Percentiles rank a stretch among this genome's conserved stretches.
Evolutionary conservation across 2,329 filamentous ascomycete species (phyloP).

Genomic region (Sarocladium oryzae): DNA sequence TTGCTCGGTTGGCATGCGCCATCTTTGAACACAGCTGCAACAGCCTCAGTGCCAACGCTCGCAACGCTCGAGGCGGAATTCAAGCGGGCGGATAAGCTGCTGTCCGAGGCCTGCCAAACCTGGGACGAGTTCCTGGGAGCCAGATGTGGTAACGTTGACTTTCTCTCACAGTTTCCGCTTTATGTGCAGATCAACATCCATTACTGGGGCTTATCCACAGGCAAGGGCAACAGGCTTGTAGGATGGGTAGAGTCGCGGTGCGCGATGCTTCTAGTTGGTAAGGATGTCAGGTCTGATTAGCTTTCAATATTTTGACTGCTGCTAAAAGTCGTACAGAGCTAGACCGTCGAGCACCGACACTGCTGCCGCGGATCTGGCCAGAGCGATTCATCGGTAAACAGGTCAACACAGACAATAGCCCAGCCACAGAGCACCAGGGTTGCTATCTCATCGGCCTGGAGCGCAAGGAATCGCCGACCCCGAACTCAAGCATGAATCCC

Average conservation of each 20-base stretch:
- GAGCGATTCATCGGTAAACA: constrained; percentile 41
- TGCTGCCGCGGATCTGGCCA: constrained; percentile 57
- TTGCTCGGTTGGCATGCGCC: constrained; percentile 58
- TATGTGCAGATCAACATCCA: constrained; percentile 57
- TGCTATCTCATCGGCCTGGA: constrained; percentile 57
- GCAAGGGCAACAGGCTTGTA: constrained; percentile 48
- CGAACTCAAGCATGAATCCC: constrained; percentile 16
- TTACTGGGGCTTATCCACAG: constrained; percentile 56
- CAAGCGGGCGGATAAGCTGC: constrained; percentile 32
- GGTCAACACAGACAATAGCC: constrained; percentile 19
- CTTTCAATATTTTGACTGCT: not conserved
- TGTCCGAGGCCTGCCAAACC: constrained; percentile 28
- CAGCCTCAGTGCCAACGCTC: constrained; percentile 46
- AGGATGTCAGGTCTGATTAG: constrained; percentile 18
- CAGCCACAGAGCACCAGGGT: constrained; percentile 44
- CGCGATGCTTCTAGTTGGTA: constrained; percentile 51
- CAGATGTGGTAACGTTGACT: constrained; percentile 32
- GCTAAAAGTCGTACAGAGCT: no score
- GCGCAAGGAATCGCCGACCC: constrained; percentile 17
- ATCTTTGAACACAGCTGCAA: constrained; percentile 51
- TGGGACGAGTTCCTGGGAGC: constrained; percentile 37
- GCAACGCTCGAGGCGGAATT: constrained; percentile 46
- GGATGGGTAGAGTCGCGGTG: constrained; percentile 60
- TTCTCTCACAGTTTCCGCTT: constrained; percentile 43
- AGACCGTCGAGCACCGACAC: constrained; percentile 40